Evolutionary conservation across 108 stramenopile genomes (phyloP), one percentile per base, ranked within the genome.

Genomic region (Skeletonema potamos): DNA sequence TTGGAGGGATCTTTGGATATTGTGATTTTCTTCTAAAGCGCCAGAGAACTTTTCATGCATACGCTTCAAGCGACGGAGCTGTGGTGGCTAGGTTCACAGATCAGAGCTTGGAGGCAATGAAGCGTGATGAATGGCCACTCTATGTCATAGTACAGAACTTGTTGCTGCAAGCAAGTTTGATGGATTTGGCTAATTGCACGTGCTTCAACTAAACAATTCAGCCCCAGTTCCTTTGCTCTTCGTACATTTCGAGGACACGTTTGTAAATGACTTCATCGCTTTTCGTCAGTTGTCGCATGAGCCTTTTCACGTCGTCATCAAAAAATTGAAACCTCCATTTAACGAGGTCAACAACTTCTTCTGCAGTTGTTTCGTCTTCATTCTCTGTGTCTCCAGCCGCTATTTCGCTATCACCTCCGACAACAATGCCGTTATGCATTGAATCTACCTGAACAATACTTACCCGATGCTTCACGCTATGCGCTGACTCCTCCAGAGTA

Each of bases 1-100:
- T 79, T 9, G 89, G 89, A 6, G 82, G 81, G 4, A 74, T 94
- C 4, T 87, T 94, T 65, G 93, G 93, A 3, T 94, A 77, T 64
- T 81, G 85, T 32, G 93, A 94, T 59, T 92, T 86, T 62, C 65
- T 89, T 27, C 66, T 94, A 46, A 85, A 87, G 9, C 68, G 83
- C 5, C 85, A 81, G 3, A 74, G 90, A 55, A 72, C 68, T 1
- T 90, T 89, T 74, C 58, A 75, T 34, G 86, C 84, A 1, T 79
- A 89, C 27, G 82, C 87, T 26, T 81, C 86, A n/a, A 56, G 67
- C 28, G 86, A 88, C 61, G 72, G 65, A 0, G 86, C 93, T 4
- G 78, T 76, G 9, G 73, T 91, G 2, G 93, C 93, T 1, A 74
- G 73, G 62, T 72, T 94, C 29, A 84, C 87, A 8, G 54, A 67